Evolutionary conservation across 768 basidiomycete species (phyloP), one percentile per base, ranked within the genome.

Genomic region (Multifurca ochricompacta): DNA sequence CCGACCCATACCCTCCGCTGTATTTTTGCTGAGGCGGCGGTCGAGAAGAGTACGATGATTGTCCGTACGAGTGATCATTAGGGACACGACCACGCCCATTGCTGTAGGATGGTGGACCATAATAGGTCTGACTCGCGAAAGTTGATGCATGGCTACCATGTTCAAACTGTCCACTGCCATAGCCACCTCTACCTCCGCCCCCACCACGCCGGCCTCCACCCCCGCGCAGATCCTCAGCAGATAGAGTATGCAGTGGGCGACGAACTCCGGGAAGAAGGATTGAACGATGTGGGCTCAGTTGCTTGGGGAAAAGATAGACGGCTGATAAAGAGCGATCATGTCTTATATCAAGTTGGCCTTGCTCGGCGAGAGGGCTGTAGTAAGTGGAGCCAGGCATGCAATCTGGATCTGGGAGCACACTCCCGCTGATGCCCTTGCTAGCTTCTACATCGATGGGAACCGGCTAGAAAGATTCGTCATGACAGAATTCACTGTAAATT

Each of bases 301-400:
- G 95, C 64, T 81, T 79, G 0, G 96, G 94, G 78, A 93, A 96
- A 68, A 80, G 83, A 69, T 92, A 98, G 30, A 83, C 69, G 2
- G 84, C 91, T 0, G 92, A 94, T 11, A 98, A 72, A 9, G 94
- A 89, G 21, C 81, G 78, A 69, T 99, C 93, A 65, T 87, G 85
- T 63, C 78, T 77, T 61, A 99, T 85, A 69, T 98, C 93, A 3
- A 80, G 79, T 46, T 89, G 71, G 48, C 76, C 76, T 36, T 81
- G 68, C 19, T 71, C 68, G 4, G 74, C 62, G 32, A 99, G 70
- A 8, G 90, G 91, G 30, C 80, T 81, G 62, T 83, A 82, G 67
- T 90, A 94, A 0, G 91, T 95, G 6, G 93, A 88, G 48, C 91
- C 91, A 3, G 96, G 96, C 11, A 98, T 79, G 63, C 87, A 94